These are phyloP conservation scores for Fragilariopsis cylindrus DNA, from an alignment of 108 stramenopile species.

Conservation along the genomic window DNA sequence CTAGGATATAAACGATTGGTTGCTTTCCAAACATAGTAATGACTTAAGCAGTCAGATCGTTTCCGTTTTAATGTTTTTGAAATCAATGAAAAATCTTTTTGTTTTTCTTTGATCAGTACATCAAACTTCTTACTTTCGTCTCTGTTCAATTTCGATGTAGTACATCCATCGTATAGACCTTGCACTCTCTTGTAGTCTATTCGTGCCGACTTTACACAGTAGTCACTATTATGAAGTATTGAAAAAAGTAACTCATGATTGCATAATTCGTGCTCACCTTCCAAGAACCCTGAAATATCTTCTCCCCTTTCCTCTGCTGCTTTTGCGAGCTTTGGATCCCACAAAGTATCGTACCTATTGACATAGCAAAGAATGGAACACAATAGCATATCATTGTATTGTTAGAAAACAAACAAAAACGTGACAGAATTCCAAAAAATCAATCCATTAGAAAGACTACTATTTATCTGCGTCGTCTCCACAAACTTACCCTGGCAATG, in stretches of 20 bases:
- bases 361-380: background rate
- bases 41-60: slow-evolving; percentile 44
- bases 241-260: slow-evolving; percentile 41
- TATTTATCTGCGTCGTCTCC: no score
- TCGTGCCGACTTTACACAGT: slow-evolving; percentile 38
- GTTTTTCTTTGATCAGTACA: slow-evolving; percentile 24
- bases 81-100: slow-evolving; percentile 49
- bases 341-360: slow-evolving; percentile 31
- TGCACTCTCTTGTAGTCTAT: slow-evolving; percentile 17
- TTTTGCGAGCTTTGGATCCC: slow-evolving; percentile 51
- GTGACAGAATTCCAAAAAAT: background rate
- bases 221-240: slow-evolving; percentile 47
- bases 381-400: background rate
- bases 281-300: slow-evolving; percentile 49
- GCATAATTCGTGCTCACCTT: slow-evolving; percentile 30
- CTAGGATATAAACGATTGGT: slow-evolving; percentile 31
- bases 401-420: background rate
- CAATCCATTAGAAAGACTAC: no score
- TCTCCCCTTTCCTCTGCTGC: slow-evolving; percentile 40
- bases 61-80: slow-evolving; percentile 51
- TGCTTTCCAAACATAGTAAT: slow-evolving; percentile 61
- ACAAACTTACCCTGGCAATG: slow-evolving; percentile 21
- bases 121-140: slow-evolving; percentile 10
- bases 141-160: slow-evolving; percentile 1
- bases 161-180: background rate